Conservation (phyloP, 2,329 filamentous ascomycete species). For the Fusarium nodosum region DNA sequence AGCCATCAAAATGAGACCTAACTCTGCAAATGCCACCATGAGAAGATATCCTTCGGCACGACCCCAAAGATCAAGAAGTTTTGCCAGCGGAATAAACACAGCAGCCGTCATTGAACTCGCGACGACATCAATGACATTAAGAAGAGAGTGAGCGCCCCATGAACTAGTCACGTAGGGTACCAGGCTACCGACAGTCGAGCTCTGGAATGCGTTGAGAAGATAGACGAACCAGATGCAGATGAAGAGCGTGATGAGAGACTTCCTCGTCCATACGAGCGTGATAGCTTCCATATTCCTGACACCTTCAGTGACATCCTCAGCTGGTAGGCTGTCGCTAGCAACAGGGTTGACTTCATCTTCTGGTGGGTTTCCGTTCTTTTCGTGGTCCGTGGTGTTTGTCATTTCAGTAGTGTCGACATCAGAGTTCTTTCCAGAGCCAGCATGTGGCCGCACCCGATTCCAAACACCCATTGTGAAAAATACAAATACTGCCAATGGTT, state of each 20-base stretch:
- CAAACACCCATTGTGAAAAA: constrained; percentile 10
- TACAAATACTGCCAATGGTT: background rate
- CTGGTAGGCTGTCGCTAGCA: background rate
- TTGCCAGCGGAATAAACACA: constrained; percentile 20
- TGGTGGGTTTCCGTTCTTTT: constrained; percentile 17
- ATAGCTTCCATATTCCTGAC: constrained; percentile 31
- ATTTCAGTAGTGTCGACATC: constrained; percentile 10
- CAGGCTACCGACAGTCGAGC: constrained; percentile 53
- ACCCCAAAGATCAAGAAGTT: constrained; percentile 28
- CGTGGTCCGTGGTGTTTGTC: constrained; percentile 9
- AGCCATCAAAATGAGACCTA: constrained; percentile 72
- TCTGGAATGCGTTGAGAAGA: constrained; percentile 45
- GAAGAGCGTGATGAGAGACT: constrained; percentile 14
- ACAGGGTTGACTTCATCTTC: constrained; percentile 20
- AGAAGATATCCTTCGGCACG: constrained; percentile 24
- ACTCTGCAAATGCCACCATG: constrained; percentile 50
- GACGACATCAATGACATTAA: constrained; percentile 21
- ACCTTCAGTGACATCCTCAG: constrained; percentile 42
- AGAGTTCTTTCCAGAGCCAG: constrained; percentile 4
- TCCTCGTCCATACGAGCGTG: constrained; percentile 19
- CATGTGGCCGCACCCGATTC: background rate
- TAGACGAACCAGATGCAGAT: constrained; percentile 29
- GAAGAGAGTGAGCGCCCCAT: constrained; percentile 15
- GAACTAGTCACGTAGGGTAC: constrained; percentile 15
- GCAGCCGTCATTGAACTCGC: constrained; percentile 20